These are phyloP conservation scores for Arthrinium puccinioides DNA, from an alignment of 2,329 filamentous ascomycete genomes.

Conservation along the genomic window DNA sequence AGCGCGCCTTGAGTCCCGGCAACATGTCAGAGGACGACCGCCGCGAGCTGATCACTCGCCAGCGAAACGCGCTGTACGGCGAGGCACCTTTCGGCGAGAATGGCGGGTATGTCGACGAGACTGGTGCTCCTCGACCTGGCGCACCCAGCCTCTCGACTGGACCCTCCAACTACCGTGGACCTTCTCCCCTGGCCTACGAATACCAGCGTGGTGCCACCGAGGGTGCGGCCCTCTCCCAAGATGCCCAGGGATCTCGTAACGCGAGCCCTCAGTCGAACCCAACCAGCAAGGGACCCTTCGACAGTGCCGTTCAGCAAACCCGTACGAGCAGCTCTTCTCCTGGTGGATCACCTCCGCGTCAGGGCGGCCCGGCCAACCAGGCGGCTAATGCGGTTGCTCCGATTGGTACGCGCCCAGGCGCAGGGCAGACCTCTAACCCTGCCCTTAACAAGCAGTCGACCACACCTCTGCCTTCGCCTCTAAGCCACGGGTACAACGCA, in stretches of 20 bases:
- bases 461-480: conserved; percentile 84
- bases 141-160: conserved; percentile 59
- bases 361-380: conserved; percentile 48
- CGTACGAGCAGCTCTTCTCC: conserved; percentile 81
- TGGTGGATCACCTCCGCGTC: conserved; percentile 69
- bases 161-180: conserved; percentile 59
- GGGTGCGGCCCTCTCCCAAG: conserved; percentile 36
- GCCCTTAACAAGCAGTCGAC: conserved; percentile 74
- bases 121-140: conserved; percentile 53
- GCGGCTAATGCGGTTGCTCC: conserved; percentile 68
- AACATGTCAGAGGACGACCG: conserved; percentile 91
- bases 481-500: conserved; percentile 64
- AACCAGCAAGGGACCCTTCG: conserved; percentile 53
- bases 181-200: conserved; percentile 76
- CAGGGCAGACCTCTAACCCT: conserved; percentile 46
- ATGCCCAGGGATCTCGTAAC: conserved; percentile 57
- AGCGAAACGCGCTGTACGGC: conserved; percentile 85
- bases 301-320: conserved; percentile 55
- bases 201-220: conserved; percentile 36
- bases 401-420: conserved; percentile 79
- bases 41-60: conserved; percentile 89
- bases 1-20: conserved; percentile 77
- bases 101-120: conserved; percentile 61
- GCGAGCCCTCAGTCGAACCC: conserved; percentile 72
- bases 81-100: conserved; percentile 64